phyloP scores from a whole-genome alignment of 225 moss, liverwort and hornwort genomes.

The Bryum argenteum region DNA sequence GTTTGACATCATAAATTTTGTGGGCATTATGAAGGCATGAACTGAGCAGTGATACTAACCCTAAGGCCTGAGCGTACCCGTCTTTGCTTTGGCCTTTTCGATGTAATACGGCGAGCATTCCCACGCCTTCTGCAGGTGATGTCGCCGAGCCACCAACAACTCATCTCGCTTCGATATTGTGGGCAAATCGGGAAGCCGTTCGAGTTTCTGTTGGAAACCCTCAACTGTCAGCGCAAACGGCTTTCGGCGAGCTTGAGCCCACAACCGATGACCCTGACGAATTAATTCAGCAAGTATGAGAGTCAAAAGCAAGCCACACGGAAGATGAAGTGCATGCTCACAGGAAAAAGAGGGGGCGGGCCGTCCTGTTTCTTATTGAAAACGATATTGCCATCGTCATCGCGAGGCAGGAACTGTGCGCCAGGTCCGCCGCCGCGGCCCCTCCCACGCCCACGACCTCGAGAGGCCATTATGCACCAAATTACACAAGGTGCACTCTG shows the following conservation, averaged over 20 bases:
- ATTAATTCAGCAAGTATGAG: neutral
- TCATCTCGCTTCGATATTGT: conserved; percentile 63
- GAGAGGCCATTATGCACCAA: conserved; percentile 35
- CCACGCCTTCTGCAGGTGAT: conserved; percentile 81
- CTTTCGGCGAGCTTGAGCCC: neutral
- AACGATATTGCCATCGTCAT: conserved; percentile 49
- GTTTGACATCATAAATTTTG: no score
- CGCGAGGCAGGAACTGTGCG: conserved; percentile 44
- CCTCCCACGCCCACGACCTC: conserved; percentile 46
- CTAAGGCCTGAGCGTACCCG: conserved; percentile 39
- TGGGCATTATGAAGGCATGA: no score
- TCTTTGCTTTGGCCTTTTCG: conserved; percentile 66
- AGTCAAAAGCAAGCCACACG: neutral
- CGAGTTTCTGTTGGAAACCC: conserved; percentile 52
- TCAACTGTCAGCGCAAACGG: neutral
- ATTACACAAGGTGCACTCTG: neutral
- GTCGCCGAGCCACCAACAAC: conserved; percentile 64
- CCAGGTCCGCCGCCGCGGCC: conserved; percentile 43
- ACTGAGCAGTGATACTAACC: neutral
- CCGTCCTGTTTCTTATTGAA: conserved; percentile 58
- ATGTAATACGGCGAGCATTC: conserved; percentile 94
- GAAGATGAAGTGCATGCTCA: conserved; percentile 22
- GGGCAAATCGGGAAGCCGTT: conserved; percentile 68
- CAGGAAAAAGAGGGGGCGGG: conserved; percentile 54
- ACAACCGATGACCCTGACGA: neutral